Conservation (phyloP, 148 eudicot genomes). For the Rhododendron griersonianum region DNA sequence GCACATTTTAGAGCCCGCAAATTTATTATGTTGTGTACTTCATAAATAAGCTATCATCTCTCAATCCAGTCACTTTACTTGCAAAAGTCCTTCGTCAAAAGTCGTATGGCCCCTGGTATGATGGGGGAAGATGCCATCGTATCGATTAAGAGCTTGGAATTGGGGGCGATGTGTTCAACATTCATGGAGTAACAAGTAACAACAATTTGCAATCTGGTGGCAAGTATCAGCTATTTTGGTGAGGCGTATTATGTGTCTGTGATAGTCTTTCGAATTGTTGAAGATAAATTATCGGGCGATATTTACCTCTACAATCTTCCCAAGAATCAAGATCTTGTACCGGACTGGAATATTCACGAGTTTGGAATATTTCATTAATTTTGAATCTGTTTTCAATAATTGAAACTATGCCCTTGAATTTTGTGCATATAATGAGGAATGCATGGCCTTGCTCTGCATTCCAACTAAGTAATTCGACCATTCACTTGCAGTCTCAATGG, state of each 20-base stretch:
- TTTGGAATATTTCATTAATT: neutral
- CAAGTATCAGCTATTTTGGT: neutral
- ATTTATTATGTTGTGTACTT: neutral
- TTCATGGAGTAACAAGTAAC: neutral
- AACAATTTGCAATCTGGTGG: neutral
- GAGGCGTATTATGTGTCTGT: neutral
- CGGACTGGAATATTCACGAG: neutral
- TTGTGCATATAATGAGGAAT: neutral
- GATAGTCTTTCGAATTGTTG: neutral
- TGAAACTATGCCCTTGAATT: neutral
- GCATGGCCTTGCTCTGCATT: neutral
- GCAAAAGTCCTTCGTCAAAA: neutral
- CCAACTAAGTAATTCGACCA: neutral
- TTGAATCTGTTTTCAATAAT: neutral
- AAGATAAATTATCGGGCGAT: neutral
- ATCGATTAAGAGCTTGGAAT: neutral
- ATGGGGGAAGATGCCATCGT: neutral
- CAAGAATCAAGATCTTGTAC: neutral
- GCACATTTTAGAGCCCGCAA: neutral
- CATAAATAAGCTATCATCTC: neutral
- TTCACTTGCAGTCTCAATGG: neutral
- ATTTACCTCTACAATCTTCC: neutral
- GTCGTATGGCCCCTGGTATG: neutral
- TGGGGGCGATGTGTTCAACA: neutral
- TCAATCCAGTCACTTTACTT: neutral